Evolutionary conservation across 768 basidiomycete species (phyloP).

Genomic region (Boletus vinaceobasis): DNA sequence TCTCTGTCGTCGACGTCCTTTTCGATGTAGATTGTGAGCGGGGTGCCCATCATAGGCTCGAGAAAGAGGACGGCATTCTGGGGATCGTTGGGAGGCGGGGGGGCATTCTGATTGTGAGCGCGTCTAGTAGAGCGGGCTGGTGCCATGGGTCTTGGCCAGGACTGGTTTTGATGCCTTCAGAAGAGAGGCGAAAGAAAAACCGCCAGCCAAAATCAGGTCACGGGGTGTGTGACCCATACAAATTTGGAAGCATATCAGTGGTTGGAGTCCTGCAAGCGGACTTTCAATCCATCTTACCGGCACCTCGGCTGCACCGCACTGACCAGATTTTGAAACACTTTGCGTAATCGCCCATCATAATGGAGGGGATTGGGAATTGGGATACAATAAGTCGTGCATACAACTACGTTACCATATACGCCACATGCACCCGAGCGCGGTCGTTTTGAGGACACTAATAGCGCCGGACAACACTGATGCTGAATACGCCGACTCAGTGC

Average conservation of each 20-base stretch:
- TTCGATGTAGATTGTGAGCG: conserved; percentile 73
- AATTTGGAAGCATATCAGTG: conserved; percentile 11
- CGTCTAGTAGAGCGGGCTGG: conserved; percentile 63
- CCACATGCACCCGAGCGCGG: neutral
- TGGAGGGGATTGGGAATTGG: neutral
- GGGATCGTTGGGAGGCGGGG: conserved; percentile 30
- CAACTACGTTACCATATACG: neutral
- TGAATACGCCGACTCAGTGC: neutral
- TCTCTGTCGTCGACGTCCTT: conserved; percentile 76
- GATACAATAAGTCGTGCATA: neutral
- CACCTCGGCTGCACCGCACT: conserved; percentile 4
- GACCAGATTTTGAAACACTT: neutral
- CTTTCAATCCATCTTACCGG: conserved; percentile 7
- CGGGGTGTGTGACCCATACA: conserved; percentile 8
- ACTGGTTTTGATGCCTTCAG: conserved; percentile 23
- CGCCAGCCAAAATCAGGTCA: conserved; percentile 16
- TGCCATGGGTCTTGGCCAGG: conserved; percentile 71
- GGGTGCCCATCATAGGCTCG: conserved; percentile 78
- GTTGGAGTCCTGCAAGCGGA: conserved; percentile 30
- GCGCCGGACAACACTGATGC: neutral
- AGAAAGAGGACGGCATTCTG: conserved; percentile 57
- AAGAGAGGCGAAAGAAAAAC: conserved; percentile 18
- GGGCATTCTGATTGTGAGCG: conserved; percentile 35
- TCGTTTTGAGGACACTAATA: neutral
- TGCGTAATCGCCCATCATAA: neutral